phyloP scores from a whole-genome alignment of 108 stramenopile species.

The Cyclostephanos invisitatus region DNA sequence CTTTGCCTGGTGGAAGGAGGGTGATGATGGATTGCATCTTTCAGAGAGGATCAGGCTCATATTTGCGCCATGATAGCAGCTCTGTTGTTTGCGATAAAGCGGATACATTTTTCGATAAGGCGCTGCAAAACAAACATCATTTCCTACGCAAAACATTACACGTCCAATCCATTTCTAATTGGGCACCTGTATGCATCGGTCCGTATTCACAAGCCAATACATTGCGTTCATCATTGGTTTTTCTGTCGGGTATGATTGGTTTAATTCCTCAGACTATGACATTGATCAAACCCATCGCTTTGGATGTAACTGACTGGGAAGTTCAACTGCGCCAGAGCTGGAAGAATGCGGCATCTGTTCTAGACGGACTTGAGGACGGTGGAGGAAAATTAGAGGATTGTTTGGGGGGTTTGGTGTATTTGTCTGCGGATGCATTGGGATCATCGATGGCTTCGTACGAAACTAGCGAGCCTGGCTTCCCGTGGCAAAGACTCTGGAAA shows the following conservation, averaged over 20 bases:
- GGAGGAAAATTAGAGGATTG: conserved; percentile 61
- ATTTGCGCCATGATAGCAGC: conserved; percentile 52
- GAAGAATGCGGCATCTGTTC: conserved; percentile 77
- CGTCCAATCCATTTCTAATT: conserved; percentile 91
- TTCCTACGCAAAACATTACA: conserved; percentile 81
- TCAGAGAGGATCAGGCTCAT: conserved; percentile 71
- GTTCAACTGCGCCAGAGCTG: conserved; percentile 78
- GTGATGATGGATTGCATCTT: conserved; percentile 84
- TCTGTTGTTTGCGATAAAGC: conserved; percentile 7
- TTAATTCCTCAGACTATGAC: conserved; percentile 87
- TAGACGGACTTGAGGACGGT: conserved; percentile 78
- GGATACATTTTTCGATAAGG: conserved; percentile 45
- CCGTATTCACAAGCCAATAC: conserved; percentile 97
- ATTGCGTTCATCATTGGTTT: conserved; percentile 71
- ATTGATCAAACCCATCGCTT: conserved; percentile 46
- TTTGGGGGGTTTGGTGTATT: conserved; percentile 68
- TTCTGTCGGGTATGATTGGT: conserved; percentile 94
- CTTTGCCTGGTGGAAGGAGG: conserved; percentile 73
- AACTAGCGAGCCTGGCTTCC: conserved; percentile 5
- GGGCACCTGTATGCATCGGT: conserved; percentile 99
- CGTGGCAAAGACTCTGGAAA: conserved; percentile 36
- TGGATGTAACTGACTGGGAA: conserved; percentile 46
- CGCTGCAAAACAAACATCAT: conserved; percentile 56
- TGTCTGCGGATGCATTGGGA: conserved; percentile 40
- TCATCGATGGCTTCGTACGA: conserved; percentile 1